Evolutionary conservation across 495 filamentous ascomycete genomes (phyloP), one percentile per base, ranked within the genome.

Genomic region (Niebla homalea): DNA sequence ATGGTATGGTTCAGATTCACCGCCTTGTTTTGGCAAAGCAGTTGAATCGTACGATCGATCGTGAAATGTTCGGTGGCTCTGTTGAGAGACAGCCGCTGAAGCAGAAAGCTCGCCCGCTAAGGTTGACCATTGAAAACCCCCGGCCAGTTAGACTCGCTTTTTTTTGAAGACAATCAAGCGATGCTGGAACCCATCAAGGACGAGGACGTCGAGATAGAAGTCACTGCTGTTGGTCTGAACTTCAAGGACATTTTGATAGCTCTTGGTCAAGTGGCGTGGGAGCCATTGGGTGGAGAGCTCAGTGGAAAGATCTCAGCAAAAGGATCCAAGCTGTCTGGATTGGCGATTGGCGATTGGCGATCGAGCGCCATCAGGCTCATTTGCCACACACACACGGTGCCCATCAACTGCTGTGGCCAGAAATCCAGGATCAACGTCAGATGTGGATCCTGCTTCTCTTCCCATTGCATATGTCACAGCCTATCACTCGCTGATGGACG

Each of bases 341-440:
- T 72, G 16, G 51, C 60, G 14, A 51, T 53, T 72, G 16, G 51
- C 60, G 14, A 51, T 62, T 11, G 76, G 73, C 6, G 65, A 79
- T 36, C 65, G 70, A 7, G 72, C 70, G 21, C 61, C 66, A 0
- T 52, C 61, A 22, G 68, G 72, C 12, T 25, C 47, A 16, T 37
- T 46, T 23, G 26, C 43, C 14, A 47, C 40, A 6, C 10, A 19
- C 15, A 10, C 5, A 20, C 29, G 48, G 25, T 44, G 40, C 23
- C 23, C 25, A 14, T 23, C 42, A 10, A 18, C 25, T 4, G 29
- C 19, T 20, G 52, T 63, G 8, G 60, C 60, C 25, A 50, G 23
- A 21, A 36, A 65, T 1, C 61, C 60, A 0, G 47, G 56, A 0
- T 46, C 37, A 0, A 48, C 68, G 0, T 49, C 63, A 0, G 54